Evolutionary conservation across 2,329 filamentous ascomycete species (phyloP), one percentile per base, ranked within the genome.

Genomic region (Talaromyces atroroseus): DNA sequence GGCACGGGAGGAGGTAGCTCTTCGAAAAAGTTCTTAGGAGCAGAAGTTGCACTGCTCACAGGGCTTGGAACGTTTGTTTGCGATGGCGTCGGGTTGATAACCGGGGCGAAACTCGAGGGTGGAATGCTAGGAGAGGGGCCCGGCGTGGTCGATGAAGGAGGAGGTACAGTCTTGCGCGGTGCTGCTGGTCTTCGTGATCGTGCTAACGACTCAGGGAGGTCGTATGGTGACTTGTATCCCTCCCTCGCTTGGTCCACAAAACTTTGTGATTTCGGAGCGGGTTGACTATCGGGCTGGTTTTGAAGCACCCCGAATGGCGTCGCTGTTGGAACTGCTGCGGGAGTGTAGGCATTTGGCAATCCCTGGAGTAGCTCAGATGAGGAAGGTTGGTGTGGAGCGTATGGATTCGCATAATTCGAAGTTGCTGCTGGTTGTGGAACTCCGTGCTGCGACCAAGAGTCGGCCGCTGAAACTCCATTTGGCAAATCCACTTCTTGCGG

Each of bases 201-300:
- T 24, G 79, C 82, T 29, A 99, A 82, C 54, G 96, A 92, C 73
- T 94, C 89, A 3, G 94, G 94, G 20, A 99, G 79, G 74, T 99
- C 95, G 65, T 96, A 99, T 0, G 94, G 94, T 20, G 92, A 97
- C 49, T 87, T 82, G 69, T 99, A 99, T 7, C 92, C 92, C 56
- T 89, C 89, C 73, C 95, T 97, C 2, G 90, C 78, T 71, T 95
- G 95, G 71, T 92, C 88, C 5, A 83, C 90, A 71, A 96, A 99
- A 72, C 92, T 97, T 68, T 95, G 85, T 1, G 83, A 79, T 72
- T 84, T 85, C 58, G 61, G 62, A 49, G 74, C 67, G 18, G 75
- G 61, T 32, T 64, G 64, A 20, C 2, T 49, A 8, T 42, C 34
- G 20, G 32, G n/a, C 29, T 50, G 38, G 8, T 32, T 23, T 26